Conservation (phyloP, 2,329 filamentous ascomycete genomes). For the Ceratocystis alfenasii region DNA sequence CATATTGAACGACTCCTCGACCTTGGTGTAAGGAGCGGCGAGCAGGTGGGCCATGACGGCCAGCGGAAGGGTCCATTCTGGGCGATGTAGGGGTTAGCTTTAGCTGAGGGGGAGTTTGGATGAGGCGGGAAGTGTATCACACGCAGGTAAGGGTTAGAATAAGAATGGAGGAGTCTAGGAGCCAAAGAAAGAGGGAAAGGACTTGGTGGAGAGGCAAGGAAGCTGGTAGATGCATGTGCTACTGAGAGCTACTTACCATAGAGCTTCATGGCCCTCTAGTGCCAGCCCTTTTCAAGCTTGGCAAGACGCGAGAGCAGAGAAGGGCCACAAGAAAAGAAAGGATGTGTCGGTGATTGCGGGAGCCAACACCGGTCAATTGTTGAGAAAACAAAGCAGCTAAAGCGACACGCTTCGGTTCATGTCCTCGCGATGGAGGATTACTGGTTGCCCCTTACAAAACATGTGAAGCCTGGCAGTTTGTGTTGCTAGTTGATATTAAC, state of each 20-base stretch:
- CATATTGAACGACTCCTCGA: constrained; percentile 96
- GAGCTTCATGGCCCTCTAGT: constrained; percentile 15
- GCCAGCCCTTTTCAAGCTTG: background rate
- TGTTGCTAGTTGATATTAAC: too few species aligned
- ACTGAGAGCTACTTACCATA: constrained; percentile 11
- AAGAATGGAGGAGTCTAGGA: too few species aligned
- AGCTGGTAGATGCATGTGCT: too few species aligned
- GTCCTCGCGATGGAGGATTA: background rate
- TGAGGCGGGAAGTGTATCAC: constrained; percentile 25
- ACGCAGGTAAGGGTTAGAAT: constrained; percentile 9
- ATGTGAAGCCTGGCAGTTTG: background rate
- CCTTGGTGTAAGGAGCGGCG: constrained; percentile 81
- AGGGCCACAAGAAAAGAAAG: background rate
- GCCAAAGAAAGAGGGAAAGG: background rate
- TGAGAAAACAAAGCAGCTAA: background rate
- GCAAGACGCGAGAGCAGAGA: background rate
- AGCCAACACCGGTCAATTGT: background rate
- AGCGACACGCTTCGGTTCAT: background rate
- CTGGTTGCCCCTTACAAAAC: background rate
- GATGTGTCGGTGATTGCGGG: background rate
- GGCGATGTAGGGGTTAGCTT: constrained; percentile 25
- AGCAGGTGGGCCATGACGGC: constrained; percentile 58
- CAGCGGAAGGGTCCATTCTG: constrained; percentile 44
- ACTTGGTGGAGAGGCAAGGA: too few species aligned
- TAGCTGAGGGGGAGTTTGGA: background rate